A percentile compares a stretch with the other conserved stretches of the same genome.
Conservation (phyloP, 805 yeast genomes). For the Kuraishia ogatae region DNA sequence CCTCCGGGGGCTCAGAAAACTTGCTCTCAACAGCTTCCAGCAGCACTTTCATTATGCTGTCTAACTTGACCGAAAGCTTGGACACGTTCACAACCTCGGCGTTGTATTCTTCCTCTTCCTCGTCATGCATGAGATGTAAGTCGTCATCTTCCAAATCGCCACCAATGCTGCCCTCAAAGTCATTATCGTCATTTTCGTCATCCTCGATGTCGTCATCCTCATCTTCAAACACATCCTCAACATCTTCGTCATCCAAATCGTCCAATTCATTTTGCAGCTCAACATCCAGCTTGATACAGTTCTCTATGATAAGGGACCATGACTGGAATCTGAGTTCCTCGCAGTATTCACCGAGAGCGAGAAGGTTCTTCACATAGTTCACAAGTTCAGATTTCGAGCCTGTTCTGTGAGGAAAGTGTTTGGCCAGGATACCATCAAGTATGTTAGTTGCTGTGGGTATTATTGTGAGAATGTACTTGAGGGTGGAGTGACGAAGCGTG, state of each 20-base stretch:
- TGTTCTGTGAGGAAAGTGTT: conserved; percentile 74
- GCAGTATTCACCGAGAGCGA: conserved; percentile 57
- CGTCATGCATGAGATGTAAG: conserved; percentile 20
- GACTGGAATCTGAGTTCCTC: conserved; percentile 64
- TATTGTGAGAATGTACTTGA: conserved; percentile 54
- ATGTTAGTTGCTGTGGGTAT: conserved; percentile 76
- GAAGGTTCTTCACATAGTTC: conserved; percentile 58
- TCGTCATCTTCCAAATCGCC: conserved; percentile 23
- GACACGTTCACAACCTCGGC: conserved; percentile 43
- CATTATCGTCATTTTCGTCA: conserved; percentile 13
- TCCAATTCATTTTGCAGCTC: conserved; percentile 86
- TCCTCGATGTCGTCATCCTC: conserved; percentile 20
- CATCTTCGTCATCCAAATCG: conserved; percentile 71
- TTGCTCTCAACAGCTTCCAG: conserved; percentile 38
- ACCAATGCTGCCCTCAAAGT: conserved; percentile 16
- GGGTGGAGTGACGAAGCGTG: conserved; percentile 47
- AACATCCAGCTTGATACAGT: conserved; percentile 80
- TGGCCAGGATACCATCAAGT: conserved; percentile 48
- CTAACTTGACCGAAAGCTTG: conserved; percentile 61
- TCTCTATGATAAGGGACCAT: conserved; percentile 78
- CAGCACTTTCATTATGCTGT: conserved; percentile 52
- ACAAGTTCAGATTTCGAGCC: conserved; percentile 43
- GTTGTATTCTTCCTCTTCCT: conserved; percentile 61
- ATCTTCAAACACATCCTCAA: conserved; percentile 36
- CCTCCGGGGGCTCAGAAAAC: conserved; percentile 16